phyloP scores from a whole-genome alignment of 2,329 filamentous ascomycete species.

The Xylariaceae sp. region DNA sequence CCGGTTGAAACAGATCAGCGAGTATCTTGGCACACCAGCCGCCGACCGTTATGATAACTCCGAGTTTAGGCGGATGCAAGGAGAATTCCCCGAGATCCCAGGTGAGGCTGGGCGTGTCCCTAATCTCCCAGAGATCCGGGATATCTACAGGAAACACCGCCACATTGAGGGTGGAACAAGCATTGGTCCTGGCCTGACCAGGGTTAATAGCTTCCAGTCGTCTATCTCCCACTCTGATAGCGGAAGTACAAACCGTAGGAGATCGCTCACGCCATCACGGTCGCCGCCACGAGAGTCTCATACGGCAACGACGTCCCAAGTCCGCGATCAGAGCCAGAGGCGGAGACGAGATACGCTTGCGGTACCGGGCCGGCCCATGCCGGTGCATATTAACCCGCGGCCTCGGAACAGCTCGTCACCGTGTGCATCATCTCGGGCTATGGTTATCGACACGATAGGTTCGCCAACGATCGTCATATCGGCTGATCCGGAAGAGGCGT shows the following conservation, averaged over 20 bases:
- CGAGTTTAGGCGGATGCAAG: conserved; percentile 42
- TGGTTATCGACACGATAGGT: conserved; percentile 7
- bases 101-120: conserved; percentile 46
- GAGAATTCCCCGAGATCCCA: conserved; percentile 52
- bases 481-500: conserved; percentile 19
- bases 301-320: conserved; percentile 7
- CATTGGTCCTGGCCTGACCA: conserved; percentile 30
- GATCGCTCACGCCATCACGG: conserved; percentile 17
- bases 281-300: conserved; percentile 19
- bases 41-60: conserved; percentile 45
- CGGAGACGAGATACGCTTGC: conserved; percentile 32
- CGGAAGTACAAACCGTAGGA: conserved; percentile 20
- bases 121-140: conserved; percentile 35
- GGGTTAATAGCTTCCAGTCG: conserved; percentile 35
- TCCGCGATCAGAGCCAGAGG: neutral
- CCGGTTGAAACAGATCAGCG: conserved; percentile 38
- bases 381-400: conserved; percentile 12
- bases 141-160: conserved; percentile 36
- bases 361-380: conserved; percentile 25
- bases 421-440: conserved; percentile 4
- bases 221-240: conserved; percentile 22
- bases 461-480: conserved; percentile 27
- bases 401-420: conserved; percentile 13
- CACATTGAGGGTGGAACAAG: conserved; percentile 29
- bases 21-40: conserved; percentile 44